Conservation (phyloP, 140 eudicot genomes). For the Flaveria floridana region DNA sequence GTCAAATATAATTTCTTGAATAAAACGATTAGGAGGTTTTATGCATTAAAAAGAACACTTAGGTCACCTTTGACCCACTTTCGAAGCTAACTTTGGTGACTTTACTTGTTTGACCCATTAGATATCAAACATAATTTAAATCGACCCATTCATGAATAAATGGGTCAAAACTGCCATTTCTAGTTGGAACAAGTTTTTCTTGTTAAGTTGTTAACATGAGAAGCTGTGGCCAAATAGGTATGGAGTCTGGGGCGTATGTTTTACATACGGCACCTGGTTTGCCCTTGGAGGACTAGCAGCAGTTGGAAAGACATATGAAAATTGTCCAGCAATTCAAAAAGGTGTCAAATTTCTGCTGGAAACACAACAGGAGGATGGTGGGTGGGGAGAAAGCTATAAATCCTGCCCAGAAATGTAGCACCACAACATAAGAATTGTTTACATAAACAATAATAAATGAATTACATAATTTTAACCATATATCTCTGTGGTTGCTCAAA, state of each 20-base stretch:
- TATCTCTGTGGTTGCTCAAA: background rate
- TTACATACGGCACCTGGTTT: slow-evolving; percentile 72
- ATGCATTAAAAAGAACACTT: background rate
- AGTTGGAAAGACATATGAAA: slow-evolving; percentile 53
- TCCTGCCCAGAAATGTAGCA: slow-evolving; percentile 67
- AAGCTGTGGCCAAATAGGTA: slow-evolving; percentile 45
- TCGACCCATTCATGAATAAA: background rate
- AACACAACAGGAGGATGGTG: slow-evolving; percentile 60
- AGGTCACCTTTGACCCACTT: background rate
- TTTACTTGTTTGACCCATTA: background rate
- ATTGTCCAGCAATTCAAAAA: slow-evolving; percentile 48
- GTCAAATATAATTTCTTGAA: background rate
- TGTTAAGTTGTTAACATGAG: slow-evolving; percentile 15
- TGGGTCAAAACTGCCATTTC: background rate
- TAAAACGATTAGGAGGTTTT: background rate
- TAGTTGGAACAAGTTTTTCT: background rate
- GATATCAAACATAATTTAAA: background rate
- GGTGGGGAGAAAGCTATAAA: slow-evolving; percentile 82
- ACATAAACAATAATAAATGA: background rate
- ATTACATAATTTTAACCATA: background rate
- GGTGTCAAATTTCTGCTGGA: slow-evolving; percentile 56
- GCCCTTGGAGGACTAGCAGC: slow-evolving; percentile 64
- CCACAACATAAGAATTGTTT: background rate
- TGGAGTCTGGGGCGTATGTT: slow-evolving; percentile 78
- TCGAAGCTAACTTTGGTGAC: background rate